Conservation (phyloP, 768 basidiomycete genomes). For the Rhodosporidiobolus sp. region DNA sequence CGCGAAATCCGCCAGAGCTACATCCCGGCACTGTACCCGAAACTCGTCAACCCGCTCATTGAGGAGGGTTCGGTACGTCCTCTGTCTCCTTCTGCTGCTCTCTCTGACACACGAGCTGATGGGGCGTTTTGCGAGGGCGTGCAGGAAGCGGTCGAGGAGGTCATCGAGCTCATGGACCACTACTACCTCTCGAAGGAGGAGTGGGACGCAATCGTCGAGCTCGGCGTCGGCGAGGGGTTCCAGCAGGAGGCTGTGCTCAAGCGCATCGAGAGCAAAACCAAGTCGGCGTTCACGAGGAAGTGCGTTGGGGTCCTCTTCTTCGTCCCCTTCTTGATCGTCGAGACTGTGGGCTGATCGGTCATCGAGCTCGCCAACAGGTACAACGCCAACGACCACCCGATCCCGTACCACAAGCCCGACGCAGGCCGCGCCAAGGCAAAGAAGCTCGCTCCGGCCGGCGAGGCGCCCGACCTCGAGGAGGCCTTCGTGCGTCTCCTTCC, state of each 20-base stretch:
- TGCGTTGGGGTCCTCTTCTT: conserved; percentile 50
- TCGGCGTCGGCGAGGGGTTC: conserved; percentile 73
- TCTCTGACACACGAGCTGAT: too few relatives aligned
- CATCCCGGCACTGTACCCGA: conserved; percentile 78
- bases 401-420: conserved; percentile 85
- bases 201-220: conserved; percentile 92
- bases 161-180: conserved; percentile 86
- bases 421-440: conserved; percentile 69
- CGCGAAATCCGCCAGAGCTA: conserved; percentile 87
- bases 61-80: conserved; percentile 68
- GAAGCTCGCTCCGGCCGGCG: conserved; percentile 64
- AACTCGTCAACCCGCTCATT: conserved; percentile 73
- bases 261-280: conserved; percentile 75
- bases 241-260: conserved; percentile 73
- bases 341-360: neutral
- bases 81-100: neutral
- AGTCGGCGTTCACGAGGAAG: conserved; percentile 81
- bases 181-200: conserved; percentile 92
- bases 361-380: conserved; percentile 58
- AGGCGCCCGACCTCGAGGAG: conserved; percentile 86
- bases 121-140: too few relatives aligned
- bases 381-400: conserved; percentile 82
- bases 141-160: conserved; percentile 72
- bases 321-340: neutral
- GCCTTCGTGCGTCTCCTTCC: conserved; percentile 49